Evolutionary conservation across 2,329 filamentous ascomycete species (phyloP).

Genomic region (Calonectria hongkongensis): DNA sequence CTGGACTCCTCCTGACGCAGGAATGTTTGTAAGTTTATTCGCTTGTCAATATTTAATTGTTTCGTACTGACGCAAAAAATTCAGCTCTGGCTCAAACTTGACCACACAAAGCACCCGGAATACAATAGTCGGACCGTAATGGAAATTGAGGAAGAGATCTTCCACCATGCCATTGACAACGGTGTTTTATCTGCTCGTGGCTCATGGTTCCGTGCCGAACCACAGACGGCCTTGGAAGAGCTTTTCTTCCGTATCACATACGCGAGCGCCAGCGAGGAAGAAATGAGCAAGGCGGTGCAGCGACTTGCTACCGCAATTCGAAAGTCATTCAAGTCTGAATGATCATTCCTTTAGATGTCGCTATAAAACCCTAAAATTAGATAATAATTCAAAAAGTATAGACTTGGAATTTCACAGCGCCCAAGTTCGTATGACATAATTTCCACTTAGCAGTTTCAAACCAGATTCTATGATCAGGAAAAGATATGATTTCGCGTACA

Average conservation of each 20-base stretch:
- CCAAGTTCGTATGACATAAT: too few relatives aligned
- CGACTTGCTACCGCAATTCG: neutral
- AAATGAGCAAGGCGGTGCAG: slow-evolving; percentile 8
- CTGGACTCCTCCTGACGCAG: slow-evolving; percentile 10
- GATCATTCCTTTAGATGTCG: neutral
- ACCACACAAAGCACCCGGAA: slow-evolving; percentile 20
- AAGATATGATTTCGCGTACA: too few relatives aligned
- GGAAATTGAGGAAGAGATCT: slow-evolving; percentile 18
- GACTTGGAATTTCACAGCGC: neutral
- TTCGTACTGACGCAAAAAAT: neutral
- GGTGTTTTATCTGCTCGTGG: slow-evolving; percentile 12
- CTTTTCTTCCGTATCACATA: slow-evolving; percentile 19
- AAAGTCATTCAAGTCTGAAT: slow-evolving; percentile 8
- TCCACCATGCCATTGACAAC: slow-evolving; percentile 11
- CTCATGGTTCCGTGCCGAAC: slow-evolving; percentile 13
- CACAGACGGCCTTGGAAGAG: neutral
- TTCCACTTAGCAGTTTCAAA: too few relatives aligned
- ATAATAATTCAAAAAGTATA: neutral
- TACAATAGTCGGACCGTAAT: neutral
- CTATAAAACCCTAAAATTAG: neutral
- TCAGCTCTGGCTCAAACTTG: slow-evolving; percentile 22
- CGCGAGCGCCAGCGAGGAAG: slow-evolving; percentile 10
- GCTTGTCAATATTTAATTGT: neutral
- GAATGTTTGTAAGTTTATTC: slow-evolving; percentile 13
- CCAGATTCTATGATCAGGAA: too few relatives aligned